Conservation (phyloP, 2,329 filamentous ascomycete genomes). For the Fusarium robinianum region DNA sequence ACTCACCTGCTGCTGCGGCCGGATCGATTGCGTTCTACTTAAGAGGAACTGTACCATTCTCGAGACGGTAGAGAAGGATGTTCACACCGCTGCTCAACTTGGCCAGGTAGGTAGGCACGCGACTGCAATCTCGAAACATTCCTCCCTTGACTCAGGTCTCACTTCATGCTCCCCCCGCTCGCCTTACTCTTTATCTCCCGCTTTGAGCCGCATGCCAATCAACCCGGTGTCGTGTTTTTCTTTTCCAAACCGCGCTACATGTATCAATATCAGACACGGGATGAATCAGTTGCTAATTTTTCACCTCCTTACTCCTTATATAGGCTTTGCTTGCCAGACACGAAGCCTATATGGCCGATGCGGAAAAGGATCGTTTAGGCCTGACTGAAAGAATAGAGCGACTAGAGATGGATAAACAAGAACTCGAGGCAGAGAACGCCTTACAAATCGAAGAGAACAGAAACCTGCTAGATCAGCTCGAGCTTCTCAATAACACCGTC, state of each 20-base stretch:
- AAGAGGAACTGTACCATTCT: constrained; percentile 79
- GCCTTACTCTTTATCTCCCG: constrained; percentile 10
- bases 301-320: constrained; percentile 46
- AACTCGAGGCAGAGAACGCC: constrained; percentile 77
- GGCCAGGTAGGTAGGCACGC: constrained; percentile 87
- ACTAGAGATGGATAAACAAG: constrained; percentile 74
- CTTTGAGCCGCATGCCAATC: constrained; percentile 32
- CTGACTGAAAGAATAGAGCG: constrained; percentile 74
- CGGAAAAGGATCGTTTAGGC: constrained; percentile 79
- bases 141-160: constrained; percentile 21
- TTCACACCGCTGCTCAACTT: constrained; percentile 81
- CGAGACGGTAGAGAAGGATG: constrained; percentile 82
- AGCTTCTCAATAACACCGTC: constrained; percentile 78
- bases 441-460: constrained; percentile 83
- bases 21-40: constrained; percentile 76
- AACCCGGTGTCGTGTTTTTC: not conserved
- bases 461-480: constrained; percentile 79
- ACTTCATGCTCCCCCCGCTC: not conserved
- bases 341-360: constrained; percentile 92
- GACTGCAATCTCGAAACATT: constrained; percentile 33
- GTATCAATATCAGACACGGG: constrained; percentile 16
- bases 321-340: constrained; percentile 91
- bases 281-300: constrained; percentile 67
- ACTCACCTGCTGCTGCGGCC: constrained; percentile 83
- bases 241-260: constrained; percentile 12